Percentiles rank a stretch among this genome's conserved stretches.
Evolutionary conservation across 75 land plant species (phyloP).

Genomic region (Adiantum capillusveneris): DNA sequence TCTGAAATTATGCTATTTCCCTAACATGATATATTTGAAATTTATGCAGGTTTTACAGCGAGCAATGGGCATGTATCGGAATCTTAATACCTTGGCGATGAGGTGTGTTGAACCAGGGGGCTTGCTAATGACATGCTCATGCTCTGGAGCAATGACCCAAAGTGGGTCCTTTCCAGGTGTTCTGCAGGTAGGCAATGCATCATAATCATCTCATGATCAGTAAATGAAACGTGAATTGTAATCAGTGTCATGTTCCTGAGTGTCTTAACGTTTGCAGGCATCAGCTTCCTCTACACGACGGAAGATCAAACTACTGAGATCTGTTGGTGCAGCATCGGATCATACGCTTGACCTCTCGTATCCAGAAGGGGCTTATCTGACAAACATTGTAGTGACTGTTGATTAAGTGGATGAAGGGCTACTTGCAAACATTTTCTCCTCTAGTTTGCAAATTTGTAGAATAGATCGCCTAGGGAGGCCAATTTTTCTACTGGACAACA

Average conservation of each 20-base stretch:
- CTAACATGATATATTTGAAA: too few species aligned
- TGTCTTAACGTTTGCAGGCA: conserved; percentile 51
- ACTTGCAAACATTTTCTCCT: too few species aligned
- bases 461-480: too few species aligned
- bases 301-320: conserved; percentile 54
- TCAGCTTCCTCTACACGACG: conserved; percentile 66
- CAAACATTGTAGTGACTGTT: conserved; percentile 60
- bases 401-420: too few species aligned
- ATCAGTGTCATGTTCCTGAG: too few species aligned
- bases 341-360: conserved; percentile 90
- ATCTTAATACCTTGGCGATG: conserved; percentile 81
- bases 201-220: too few species aligned
- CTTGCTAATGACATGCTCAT: conserved; percentile 95
- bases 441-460: too few species aligned
- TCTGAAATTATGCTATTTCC: too few species aligned
- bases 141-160: conserved; percentile 99
- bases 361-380: conserved; percentile 85
- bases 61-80: conserved; percentile 77
- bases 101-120: conserved; percentile 68
- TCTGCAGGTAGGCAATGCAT: conserved; percentile 59
- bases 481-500: too few species aligned
- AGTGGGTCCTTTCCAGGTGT: conserved; percentile 66
- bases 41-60: conserved; percentile 74
- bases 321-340: conserved; percentile 86
- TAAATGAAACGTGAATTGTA: too few species aligned